phyloP scores from a whole-genome alignment of 768 basidiomycete genomes.

The Trametes maxima region DNA sequence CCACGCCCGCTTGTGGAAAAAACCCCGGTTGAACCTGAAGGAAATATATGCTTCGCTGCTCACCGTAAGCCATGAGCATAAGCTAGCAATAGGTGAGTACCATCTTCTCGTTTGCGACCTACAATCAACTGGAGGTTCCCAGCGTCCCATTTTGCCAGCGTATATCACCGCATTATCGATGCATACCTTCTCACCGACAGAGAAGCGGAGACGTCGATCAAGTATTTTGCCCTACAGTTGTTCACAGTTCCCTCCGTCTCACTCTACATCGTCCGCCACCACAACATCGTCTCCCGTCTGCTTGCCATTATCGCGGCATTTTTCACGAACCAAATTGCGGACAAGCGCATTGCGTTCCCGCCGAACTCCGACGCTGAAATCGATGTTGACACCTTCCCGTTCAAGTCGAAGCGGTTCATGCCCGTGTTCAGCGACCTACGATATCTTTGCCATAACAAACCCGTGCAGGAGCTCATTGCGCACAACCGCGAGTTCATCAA shows the following conservation, averaged over 20 bases:
- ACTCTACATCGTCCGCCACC: slow-evolving; percentile 71
- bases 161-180: slow-evolving; percentile 87
- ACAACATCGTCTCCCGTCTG: slow-evolving; percentile 73
- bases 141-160: slow-evolving; percentile 84
- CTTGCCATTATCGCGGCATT: slow-evolving; percentile 86
- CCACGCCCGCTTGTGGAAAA: slow-evolving; percentile 86
- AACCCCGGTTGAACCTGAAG: slow-evolving; percentile 76
- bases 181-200: slow-evolving; percentile 91
- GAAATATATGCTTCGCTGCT: slow-evolving; percentile 80
- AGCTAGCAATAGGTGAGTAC: slow-evolving; percentile 73
- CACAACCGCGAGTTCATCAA: slow-evolving; percentile 64
- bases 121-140: slow-evolving; percentile 13
- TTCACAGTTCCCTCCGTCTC: slow-evolving; percentile 91
- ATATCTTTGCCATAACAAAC: slow-evolving; percentile 78
- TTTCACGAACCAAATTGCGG: slow-evolving; percentile 87
- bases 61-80: slow-evolving; percentile 71
- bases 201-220: slow-evolving; percentile 93
- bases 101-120: background rate
- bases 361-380: slow-evolving; percentile 41
- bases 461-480: slow-evolving; percentile 80
- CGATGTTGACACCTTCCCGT: slow-evolving; percentile 84
- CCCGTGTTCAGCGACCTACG: slow-evolving; percentile 91
- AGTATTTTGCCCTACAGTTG: slow-evolving; percentile 89
- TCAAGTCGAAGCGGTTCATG: slow-evolving; percentile 96
- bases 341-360: slow-evolving; percentile 61